A percentile compares a stretch with the other conserved stretches of the same genome.
phyloP scores from a whole-genome alignment of 345 rosid species.

The thale cress (Arabidopsis thaliana) region DNA sequence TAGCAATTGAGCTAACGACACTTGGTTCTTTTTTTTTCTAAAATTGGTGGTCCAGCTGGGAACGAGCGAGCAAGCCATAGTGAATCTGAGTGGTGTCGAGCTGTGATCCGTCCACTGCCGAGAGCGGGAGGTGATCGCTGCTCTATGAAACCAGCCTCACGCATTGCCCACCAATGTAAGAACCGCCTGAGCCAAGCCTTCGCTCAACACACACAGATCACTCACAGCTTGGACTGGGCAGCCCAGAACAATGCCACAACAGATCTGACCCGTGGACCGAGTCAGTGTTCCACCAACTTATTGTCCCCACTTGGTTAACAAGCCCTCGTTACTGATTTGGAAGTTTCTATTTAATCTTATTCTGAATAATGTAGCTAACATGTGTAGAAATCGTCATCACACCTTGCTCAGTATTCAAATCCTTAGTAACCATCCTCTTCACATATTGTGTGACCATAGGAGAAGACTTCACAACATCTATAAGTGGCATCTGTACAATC shows the following conservation, averaged over 20 bases:
- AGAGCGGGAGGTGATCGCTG: slow-evolving; percentile 46
- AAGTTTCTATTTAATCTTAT: no score
- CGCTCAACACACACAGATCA: slow-evolving; percentile 1
- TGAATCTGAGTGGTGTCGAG: slow-evolving; percentile 6
- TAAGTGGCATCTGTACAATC: no score
- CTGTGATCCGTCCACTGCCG: slow-evolving; percentile 47
- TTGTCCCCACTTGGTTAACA: slow-evolving; percentile 42
- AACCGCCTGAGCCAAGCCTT: not conserved
- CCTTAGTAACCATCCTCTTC: no score
- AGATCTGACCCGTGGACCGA: not conserved
- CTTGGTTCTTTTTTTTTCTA: not conserved
- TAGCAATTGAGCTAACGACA: no score
- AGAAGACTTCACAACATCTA: no score
- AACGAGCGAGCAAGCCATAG: slow-evolving; percentile 17
- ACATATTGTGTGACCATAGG: no score
- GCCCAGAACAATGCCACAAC: not conserved
- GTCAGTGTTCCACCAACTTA: slow-evolving; percentile 32
- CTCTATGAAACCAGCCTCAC: slow-evolving; percentile 54
- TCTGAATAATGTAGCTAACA: no score
- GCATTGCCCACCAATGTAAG: slow-evolving; percentile 51
- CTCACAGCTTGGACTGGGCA: slow-evolving; percentile 49
- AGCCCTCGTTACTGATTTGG: slow-evolving; percentile 23
- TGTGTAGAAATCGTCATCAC: no score
- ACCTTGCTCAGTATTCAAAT: no score
- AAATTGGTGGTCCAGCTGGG: slow-evolving; percentile 42